Evolutionary conservation across 2,329 filamentous ascomycete genomes (phyloP).

Genomic region (Ceratocystis lukuohia): DNA sequence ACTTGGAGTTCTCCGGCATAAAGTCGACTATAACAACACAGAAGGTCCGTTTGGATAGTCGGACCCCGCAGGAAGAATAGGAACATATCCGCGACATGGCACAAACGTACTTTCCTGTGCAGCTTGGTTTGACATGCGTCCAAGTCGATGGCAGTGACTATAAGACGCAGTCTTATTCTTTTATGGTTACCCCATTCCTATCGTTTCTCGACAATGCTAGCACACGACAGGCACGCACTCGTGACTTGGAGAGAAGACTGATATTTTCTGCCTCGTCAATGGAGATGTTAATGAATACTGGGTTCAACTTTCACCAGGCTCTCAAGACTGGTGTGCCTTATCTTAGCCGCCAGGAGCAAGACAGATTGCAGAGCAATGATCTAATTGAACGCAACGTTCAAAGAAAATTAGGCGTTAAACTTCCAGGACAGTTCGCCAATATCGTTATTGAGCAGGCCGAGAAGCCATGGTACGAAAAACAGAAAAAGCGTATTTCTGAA

Average conservation of each 20-base stretch:
- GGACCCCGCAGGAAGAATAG: constrained; percentile 23
- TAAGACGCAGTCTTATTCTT: constrained; percentile 25
- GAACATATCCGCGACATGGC: constrained; percentile 24
- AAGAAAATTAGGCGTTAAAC: neutral
- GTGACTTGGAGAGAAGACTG: constrained; percentile 17
- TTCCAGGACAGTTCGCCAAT: neutral
- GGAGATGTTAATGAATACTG: constrained; percentile 24
- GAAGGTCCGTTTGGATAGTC: neutral
- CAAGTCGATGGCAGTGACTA: constrained; percentile 20
- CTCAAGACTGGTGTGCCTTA: constrained; percentile 26
- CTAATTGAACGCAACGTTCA: neutral
- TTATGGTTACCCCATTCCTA: constrained; percentile 25
- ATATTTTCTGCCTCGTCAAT: constrained; percentile 24
- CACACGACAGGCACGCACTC: neutral
- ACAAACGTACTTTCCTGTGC: constrained; percentile 26
- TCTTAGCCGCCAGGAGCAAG: constrained; percentile 20
- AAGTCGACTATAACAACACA: neutral
- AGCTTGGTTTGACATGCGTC: constrained; percentile 29
- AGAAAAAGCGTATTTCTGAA: neutral
- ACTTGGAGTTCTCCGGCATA: constrained; percentile 31
- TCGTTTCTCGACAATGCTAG: constrained; percentile 3
- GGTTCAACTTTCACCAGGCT: constrained; percentile 23
- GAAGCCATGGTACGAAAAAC: neutral
- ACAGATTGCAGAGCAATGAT: neutral
- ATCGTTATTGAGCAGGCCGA: neutral